Evolutionary conservation across 83 land plant genomes (phyloP), one percentile per base, ranked within the genome.

Genomic region (Picea abies): DNA sequence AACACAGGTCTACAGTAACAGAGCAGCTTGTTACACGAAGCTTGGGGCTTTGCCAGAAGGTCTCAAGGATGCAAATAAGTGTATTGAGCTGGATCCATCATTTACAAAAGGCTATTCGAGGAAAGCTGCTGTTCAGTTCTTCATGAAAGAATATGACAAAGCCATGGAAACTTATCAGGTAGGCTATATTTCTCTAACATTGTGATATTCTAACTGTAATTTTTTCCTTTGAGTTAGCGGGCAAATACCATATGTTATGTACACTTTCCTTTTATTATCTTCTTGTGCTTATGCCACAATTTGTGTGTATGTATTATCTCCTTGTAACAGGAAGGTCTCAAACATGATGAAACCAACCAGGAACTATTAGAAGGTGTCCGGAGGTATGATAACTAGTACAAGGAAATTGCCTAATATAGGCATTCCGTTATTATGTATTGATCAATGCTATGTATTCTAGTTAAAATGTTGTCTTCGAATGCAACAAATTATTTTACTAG

Each of bases 21-120:
- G 99, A 79, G 99, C 99, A 80, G 99, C 99, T 23, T 94, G 94
- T 82, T 97, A 97, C 90, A 97, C 99, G 14, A 97, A 97, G 82
- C 84, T 97, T 44, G 99, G 96, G 29, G 99, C 99, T 25, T 63
- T 96, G 83, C 97, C 99, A 16, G 99, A 97, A 80, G 99, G 94
- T 44, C 64, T 97, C 77, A 97, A 97, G 81, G 99, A 97, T 87
- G 99, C 99, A 37, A 94, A 97, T 75, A 97, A 96, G 84, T 97
- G 99, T 82, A 89, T 97, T 72, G 99, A 97, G 60, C 90, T 97
- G 70, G 98, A 97, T 84, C 97, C 98, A 23, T 79, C 91, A 35
- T 97, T 97, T 73, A 77, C 91, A 11, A 97, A 96, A 78, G 99
- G 99, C 3, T 97, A 97, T 85, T 92, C 94, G 1, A 91, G 99